Evolutionary conservation across 352 stramenopile species (phyloP).

Genomic region (Plasmopara viticola): DNA sequence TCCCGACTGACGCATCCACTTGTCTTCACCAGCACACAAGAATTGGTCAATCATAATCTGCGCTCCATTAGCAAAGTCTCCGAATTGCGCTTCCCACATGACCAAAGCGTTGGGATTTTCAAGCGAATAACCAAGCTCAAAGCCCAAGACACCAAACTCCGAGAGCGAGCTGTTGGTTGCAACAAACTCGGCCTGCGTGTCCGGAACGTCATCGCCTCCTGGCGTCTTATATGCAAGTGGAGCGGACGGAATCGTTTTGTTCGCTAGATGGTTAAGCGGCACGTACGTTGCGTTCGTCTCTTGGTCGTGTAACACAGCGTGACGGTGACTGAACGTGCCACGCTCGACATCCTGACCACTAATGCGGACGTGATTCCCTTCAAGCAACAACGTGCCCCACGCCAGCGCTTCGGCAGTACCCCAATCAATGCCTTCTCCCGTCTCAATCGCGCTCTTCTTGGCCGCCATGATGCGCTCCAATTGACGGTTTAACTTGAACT

Average conservation of each 20-base stretch:
- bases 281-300: constrained; percentile 92
- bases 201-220: constrained; percentile 18
- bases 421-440: constrained; percentile 91
- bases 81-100: constrained; percentile 95
- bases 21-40: constrained; percentile 93
- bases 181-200: constrained; percentile 90
- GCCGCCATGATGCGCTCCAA: constrained; percentile 91
- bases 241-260: constrained; percentile 42
- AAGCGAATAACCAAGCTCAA: constrained; percentile 92
- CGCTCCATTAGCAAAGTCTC: constrained; percentile 95
- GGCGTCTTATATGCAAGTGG: constrained; percentile 46
- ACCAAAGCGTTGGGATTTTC: constrained; percentile 95
- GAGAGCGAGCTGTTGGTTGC: constrained; percentile 92
- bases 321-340: constrained; percentile 88
- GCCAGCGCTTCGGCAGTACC: constrained; percentile 94
- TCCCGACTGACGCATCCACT: constrained; percentile 94
- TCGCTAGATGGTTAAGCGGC: constrained; percentile 89
- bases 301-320: constrained; percentile 94
- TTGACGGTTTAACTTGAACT: constrained; percentile 90
- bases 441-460: constrained; percentile 78
- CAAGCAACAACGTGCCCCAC: constrained; percentile 91
- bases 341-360: constrained; percentile 95
- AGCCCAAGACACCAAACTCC: constrained; percentile 94
- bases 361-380: constrained; percentile 85
- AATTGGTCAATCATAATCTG: constrained; percentile 98